Base-by-base conservation (phyloP, 371 early-diverging fungal genomes). In the Syncephalis plumigaleata region DNA sequence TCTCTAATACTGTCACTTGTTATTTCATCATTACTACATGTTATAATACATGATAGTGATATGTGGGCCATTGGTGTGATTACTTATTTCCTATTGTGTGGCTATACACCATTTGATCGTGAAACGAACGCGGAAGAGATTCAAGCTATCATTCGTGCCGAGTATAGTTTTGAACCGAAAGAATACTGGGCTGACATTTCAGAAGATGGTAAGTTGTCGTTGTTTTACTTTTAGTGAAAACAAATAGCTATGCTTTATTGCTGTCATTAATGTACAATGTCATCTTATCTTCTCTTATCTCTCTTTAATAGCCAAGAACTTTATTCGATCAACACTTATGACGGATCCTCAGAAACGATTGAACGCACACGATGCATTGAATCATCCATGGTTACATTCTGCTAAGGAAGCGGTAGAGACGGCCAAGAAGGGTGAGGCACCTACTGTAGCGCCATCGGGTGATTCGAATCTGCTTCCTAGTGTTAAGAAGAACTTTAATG, bases 1-100 rank as follows among this genome's bases (percentile, higher is more conserved):
- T n/a, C n/a, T n/a, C n/a, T n/a, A n/a, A n/a, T n/a, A n/a, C n/a
- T n/a, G n/a, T n/a, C n/a, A 11, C 4, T 31, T 31, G 4, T 31
- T 7, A 31, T 31, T 7, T 7, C 11, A 31, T 7, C 11, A 31
- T 7, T 31, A 31, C 4, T 31, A 11, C 11, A 7, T 31, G 11
- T 11, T 7, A 59, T 48, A 60, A 57, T 63, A 64, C 20, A 70
- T 69, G 48, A 49, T 71, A 39, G 53, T 20, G 96, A 96, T 54
- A 67, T 91, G 59, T 96, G 93, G 93, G 81, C 86, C 9, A 64
- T 91, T 55, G 96, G 96, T 15, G 88, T 95, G 13, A 82, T 95
- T 46, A 71, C 90, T 2, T 92, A 80, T 60, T 88, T 87, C 36
- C 67, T 92, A 57, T 60, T 91, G 9, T 81, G 81, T 58, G 96